Evolutionary conservation across 2,329 filamentous ascomycete species (phyloP), one percentile per base, ranked within the genome.

Genomic region (Aspergillus costaricaensis): DNA sequence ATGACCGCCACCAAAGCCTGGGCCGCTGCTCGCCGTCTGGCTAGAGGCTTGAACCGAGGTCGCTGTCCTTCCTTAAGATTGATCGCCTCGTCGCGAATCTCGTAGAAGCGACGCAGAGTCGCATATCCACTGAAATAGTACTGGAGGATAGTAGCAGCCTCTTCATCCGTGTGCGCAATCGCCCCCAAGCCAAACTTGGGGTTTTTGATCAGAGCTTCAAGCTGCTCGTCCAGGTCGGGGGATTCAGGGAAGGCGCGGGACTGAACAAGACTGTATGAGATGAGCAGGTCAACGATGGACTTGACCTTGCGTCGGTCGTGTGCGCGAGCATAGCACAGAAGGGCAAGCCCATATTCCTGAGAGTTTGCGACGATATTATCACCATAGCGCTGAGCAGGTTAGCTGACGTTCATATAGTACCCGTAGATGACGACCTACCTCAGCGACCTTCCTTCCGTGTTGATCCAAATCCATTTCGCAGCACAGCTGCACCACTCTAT

Each of bases 51-150:
- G 61, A 83, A 77, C 21, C 73, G 76, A 5, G 80, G 76, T 52
- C 76, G 79, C 57, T 75, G 67, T 27, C 73, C 76, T 23, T 77
- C 72, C 48, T 70, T 62, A 9, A 76, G 63, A 5, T 75, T 64
- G 4, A 82, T 64, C n/a, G 83, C 81, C 68, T 86, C 85, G 70
- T 98, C 94, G 52, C 94, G 87, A n/a, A 93, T 84, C 63, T 93
- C 89, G 76, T 96, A 98, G 79, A 94, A 97, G 67, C 88, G 89
- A 38, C 94, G 90, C 19, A 98, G 82, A 0, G 92, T 96, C 21
- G 93, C 94, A 71, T 98, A 98, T 21, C 94, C 94, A 73, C 91
- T 95, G 9, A 97, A 86, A 77, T 93, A 89, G 62, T 89, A 90
- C 50, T 93, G 91, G 3, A 98, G 82, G 10, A 96, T 85, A 67